Percentiles rank a stretch among this genome's conserved stretches.
Evolutionary conservation across 192 early-diverging fungal genomes (phyloP).

Genomic region (Coemansia sp.): DNA sequence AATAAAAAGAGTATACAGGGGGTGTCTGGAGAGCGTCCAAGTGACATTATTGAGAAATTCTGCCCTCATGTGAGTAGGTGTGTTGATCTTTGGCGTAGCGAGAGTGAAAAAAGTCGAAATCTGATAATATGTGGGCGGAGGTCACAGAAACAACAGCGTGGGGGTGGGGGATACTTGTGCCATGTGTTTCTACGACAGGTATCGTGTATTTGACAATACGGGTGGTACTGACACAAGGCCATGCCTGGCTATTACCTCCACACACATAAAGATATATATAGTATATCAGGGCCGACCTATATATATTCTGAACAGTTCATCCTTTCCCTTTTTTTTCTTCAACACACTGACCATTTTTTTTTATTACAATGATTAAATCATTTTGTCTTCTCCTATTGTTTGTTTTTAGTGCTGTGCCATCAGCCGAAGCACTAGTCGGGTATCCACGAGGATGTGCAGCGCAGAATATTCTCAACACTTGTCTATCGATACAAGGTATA

Average conservation of each 20-base stretch:
- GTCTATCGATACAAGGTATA: slow-evolving; percentile 29
- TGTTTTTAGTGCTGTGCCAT: not conserved
- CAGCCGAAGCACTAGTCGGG: not conserved
- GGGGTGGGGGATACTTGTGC: not conserved
- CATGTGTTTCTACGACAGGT: not conserved
- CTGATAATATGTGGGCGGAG: too few species aligned
- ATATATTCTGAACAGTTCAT: not conserved
- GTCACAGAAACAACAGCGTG: too few species aligned
- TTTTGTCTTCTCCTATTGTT: not conserved
- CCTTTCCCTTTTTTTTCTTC: not conserved
- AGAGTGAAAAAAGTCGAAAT: too few species aligned
- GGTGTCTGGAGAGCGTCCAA: not conserved
- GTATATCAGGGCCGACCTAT: too few species aligned
- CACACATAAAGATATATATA: not conserved
- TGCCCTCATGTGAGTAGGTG: too few species aligned
- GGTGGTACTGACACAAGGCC: not conserved
- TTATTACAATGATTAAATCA: not conserved
- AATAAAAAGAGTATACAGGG: too few species aligned
- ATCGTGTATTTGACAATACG: not conserved
- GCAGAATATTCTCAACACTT: slow-evolving; percentile 46
- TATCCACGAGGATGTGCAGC: slow-evolving; percentile 32
- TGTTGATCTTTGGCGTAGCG: not conserved
- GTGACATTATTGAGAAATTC: not conserved
- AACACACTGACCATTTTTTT: not conserved
- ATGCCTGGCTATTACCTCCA: too few species aligned